Evolutionary conservation across 495 filamentous ascomycete genomes (phyloP), one percentile per base, ranked within the genome.

Genomic region (Aspergillus sclerotioniger): DNA sequence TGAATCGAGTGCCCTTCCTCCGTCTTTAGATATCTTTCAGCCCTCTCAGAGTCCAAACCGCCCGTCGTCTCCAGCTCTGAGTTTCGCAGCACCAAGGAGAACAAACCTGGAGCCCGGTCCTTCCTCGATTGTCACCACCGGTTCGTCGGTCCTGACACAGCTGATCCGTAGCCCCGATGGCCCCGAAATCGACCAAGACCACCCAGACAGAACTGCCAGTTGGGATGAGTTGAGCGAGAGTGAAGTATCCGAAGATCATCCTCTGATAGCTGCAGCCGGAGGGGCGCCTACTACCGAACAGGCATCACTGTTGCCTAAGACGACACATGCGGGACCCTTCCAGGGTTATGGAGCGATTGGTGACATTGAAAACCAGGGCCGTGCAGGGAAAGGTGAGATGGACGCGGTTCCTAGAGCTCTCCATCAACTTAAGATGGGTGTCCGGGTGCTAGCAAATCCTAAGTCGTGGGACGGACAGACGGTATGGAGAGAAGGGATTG

Each of bases 401-500:
- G 63, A 54, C 41, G 31, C 55, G n/a, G 45, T 73, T 25, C 49
- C 57, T 15, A 60, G 59, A 5, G 59, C 66, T 4, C 57, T 67
- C 59, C 65, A 65, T 41, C 72, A 58, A 31, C 53, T 65, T 19
- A 64, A 64, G 8, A 63, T 60, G 33, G 64, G 56, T 45, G 61
- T 69, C 28, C 65, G 67, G 10, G 51, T 61, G 13, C 43, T 80
- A 3, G 28, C 62, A 0, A 83, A 85, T 59, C 88, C 90, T 3
- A 91, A 90, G 65, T 73, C 75, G 41, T 97, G 91, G 90, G 76
- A 92, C 68, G 76, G 73, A 48, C 81, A 75, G 46, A 72, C 79
- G 0, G 74, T 94, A 6, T 91, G 85, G 84, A 62, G 80, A 54
- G 78, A 82, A 21, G 82, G 78, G 3, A 69, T 94, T 9, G 72